A percentile compares a stretch with the other conserved stretches of the same genome.
These are phyloP conservation scores for Macrophomina pseudophaseolina DNA, from an alignment of 2,329 filamentous ascomycete species.

Conservation along the genomic window DNA sequence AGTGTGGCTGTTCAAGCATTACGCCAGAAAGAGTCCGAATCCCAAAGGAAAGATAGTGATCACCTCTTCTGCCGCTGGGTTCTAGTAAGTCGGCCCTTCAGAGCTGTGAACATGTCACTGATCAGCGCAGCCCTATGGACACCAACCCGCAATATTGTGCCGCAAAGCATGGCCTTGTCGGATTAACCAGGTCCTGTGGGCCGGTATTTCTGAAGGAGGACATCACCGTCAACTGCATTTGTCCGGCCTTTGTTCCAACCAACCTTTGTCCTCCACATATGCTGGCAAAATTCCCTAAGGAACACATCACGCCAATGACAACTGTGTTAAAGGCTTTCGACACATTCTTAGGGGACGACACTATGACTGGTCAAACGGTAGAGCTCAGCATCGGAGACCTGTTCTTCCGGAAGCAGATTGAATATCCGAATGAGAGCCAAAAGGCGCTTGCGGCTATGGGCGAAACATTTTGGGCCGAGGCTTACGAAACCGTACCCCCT, in stretches of 20 bases:
- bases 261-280: slow-evolving; percentile 47
- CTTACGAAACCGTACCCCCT: slow-evolving; percentile 36
- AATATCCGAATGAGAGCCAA: slow-evolving; percentile 49
- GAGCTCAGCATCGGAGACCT: slow-evolving; percentile 49
- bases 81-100: slow-evolving; percentile 37
- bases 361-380: slow-evolving; percentile 46
- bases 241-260: slow-evolving; percentile 47
- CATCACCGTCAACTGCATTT: slow-evolving; percentile 49
- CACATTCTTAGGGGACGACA: slow-evolving; percentile 41
- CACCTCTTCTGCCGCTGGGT: slow-evolving; percentile 39
- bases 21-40: slow-evolving; percentile 32
- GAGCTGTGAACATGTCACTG: too few relatives aligned
- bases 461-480: slow-evolving; percentile 40
- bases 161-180: slow-evolving; percentile 44
- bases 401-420: slow-evolving; percentile 46
- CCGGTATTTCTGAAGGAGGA: slow-evolving; percentile 40
- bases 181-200: slow-evolving; percentile 42
- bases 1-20: slow-evolving; percentile 45
- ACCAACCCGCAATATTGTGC: slow-evolving; percentile 44
- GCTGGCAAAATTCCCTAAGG: slow-evolving; percentile 43
- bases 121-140: slow-evolving; percentile 32
- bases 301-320: slow-evolving; percentile 48
- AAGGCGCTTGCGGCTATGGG: slow-evolving; percentile 43
- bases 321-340: slow-evolving; percentile 49
- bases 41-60: slow-evolving; percentile 41